Conservation (phyloP, 371 early-diverging fungal species). For the Mucor irregularis region DNA sequence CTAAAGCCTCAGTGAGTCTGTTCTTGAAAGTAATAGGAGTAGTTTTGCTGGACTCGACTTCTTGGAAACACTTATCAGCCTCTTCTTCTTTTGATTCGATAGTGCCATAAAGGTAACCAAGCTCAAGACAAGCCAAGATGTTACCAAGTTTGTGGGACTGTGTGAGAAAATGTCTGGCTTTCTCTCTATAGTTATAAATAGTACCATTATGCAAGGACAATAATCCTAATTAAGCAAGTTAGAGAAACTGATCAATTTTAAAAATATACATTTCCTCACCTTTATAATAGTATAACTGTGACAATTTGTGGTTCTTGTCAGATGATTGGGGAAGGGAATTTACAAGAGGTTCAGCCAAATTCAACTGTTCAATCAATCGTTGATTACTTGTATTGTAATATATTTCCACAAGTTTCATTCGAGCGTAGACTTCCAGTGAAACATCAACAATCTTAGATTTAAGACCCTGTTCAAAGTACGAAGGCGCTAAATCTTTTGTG, state of each 20-base stretch:
- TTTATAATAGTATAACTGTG: slow-evolving; percentile 16
- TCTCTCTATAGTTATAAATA: slow-evolving; percentile 8
- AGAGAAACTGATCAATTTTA: not conserved
- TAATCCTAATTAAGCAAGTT: slow-evolving; percentile 8
- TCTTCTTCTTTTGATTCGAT: slow-evolving; percentile 12
- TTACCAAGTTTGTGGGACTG: slow-evolving; percentile 8
- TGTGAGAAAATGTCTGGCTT: slow-evolving; percentile 2
- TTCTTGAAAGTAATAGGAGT: slow-evolving; percentile 15
- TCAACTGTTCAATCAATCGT: not conserved
- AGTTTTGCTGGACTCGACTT: slow-evolving; percentile 3
- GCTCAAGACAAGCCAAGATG: slow-evolving; percentile 18
- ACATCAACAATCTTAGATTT: not conserved
- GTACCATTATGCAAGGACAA: slow-evolving; percentile 11
- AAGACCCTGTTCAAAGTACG: slow-evolving; percentile 11
- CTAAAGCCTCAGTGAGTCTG: slow-evolving; percentile 9
- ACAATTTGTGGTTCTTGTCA: not conserved
- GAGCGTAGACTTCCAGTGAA: slow-evolving; percentile 6
- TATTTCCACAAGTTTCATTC: slow-evolving; percentile 8
- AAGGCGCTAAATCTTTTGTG: not conserved
- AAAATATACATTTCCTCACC: slow-evolving; percentile 14
- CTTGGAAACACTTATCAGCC: slow-evolving; percentile 15
- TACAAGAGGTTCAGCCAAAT: slow-evolving; percentile 2
- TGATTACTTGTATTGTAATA: slow-evolving; percentile 12
- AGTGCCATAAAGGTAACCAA: slow-evolving; percentile 19
- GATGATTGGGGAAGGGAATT: not conserved